Evolutionary conservation across 495 filamentous ascomycete species (phyloP).

Genomic region (Talaromyces stipitatus): DNA sequence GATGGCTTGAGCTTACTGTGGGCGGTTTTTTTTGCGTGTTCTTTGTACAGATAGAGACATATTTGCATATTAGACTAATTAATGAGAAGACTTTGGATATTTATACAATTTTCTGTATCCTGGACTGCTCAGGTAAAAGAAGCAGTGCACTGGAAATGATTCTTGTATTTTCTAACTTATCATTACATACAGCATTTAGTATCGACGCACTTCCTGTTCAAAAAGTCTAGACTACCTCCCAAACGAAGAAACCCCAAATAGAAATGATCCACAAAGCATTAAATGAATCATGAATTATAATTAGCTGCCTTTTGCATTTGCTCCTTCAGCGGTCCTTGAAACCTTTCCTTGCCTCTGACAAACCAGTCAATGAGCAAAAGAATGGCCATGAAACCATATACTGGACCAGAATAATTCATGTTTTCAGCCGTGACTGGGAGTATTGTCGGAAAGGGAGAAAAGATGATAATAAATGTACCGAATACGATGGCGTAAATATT

Average conservation of each 20-base stretch:
- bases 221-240: too few relatives aligned
- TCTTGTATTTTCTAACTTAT: too few relatives aligned
- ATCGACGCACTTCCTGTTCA: too few relatives aligned
- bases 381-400: conserved; percentile 29
- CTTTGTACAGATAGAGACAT: neutral
- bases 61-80: neutral
- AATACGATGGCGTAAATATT: conserved; percentile 37
- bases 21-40: neutral
- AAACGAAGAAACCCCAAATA: too few relatives aligned
- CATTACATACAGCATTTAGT: too few relatives aligned
- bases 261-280: neutral
- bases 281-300: neutral
- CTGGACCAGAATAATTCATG: conserved; percentile 40
- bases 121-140: too few relatives aligned
- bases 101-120: too few relatives aligned
- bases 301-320: neutral
- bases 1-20: neutral
- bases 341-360: conserved; percentile 26
- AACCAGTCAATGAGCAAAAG: conserved; percentile 35
- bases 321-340: conserved; percentile 23
- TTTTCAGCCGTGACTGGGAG: conserved; percentile 31
- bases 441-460: conserved; percentile 36
- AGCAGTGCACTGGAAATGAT: too few relatives aligned
- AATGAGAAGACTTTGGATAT: too few relatives aligned
- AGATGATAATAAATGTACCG: conserved; percentile 32